A percentile compares a stretch with the other conserved stretches of the same genome.
Evolutionary conservation across 2,329 filamentous ascomycete species (phyloP).

Genomic region (Trichoderma hamatum): DNA sequence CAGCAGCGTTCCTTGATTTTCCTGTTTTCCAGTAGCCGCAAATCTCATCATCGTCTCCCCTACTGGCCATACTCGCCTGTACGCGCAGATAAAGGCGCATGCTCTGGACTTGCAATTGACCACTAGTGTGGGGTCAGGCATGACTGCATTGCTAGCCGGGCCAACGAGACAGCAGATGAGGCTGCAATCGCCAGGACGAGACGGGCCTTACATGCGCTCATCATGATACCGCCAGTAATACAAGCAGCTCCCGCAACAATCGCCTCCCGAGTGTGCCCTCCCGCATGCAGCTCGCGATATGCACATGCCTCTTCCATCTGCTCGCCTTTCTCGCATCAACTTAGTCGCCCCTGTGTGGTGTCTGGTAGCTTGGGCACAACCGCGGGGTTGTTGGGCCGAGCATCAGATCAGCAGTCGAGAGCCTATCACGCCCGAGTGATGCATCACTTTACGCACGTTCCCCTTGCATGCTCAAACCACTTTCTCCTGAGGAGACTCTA

Average conservation of each 20-base stretch:
- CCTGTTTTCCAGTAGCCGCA: not conserved
- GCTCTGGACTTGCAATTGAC: not conserved
- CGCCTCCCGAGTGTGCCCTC: not conserved
- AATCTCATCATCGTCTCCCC: not conserved
- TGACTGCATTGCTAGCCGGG: constrained; percentile 21
- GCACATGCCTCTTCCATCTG: not conserved
- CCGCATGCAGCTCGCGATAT: constrained; percentile 6
- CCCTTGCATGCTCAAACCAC: not conserved
- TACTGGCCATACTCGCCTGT: not conserved
- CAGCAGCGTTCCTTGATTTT: not conserved
- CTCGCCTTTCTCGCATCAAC: constrained; percentile 8
- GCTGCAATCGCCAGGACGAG: constrained; percentile 5
- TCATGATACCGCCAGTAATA: not conserved
- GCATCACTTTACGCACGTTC: not conserved
- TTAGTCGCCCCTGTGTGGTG: not conserved
- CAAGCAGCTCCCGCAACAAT: not conserved
- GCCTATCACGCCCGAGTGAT: constrained; percentile 1
- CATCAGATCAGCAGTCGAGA: not conserved
- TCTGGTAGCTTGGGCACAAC: constrained; percentile 1
- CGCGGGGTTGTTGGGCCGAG: constrained; percentile 6
- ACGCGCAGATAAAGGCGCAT: not conserved
- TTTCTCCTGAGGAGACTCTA: not conserved
- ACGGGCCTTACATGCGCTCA: not conserved
- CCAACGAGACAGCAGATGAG: constrained; percentile 19
- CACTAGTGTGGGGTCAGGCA: constrained; percentile 27